Evolutionary conservation across 495 filamentous ascomycete species (phyloP).

Genomic region (Lasiosphaeria hispida): DNA sequence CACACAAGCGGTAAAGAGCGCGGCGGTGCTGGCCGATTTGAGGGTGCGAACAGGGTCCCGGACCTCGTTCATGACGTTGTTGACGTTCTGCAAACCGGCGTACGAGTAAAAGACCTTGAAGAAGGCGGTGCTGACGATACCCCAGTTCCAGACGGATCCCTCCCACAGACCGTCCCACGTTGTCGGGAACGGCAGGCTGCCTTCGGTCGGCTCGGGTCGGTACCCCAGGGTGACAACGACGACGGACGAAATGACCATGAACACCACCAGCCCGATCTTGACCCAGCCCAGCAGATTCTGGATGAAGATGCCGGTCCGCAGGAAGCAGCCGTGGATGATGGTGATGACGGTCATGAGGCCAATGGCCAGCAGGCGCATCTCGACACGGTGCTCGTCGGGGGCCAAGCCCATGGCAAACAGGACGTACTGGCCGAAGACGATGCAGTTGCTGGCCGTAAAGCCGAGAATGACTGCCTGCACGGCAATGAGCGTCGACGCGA

Average conservation of each 20-base stretch:
- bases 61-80: constrained; percentile 77
- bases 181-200: constrained; percentile 10
- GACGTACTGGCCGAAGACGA: constrained; percentile 69
- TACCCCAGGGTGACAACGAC: constrained; percentile 48
- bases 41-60: constrained; percentile 66
- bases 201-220: constrained; percentile 14
- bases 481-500: constrained; percentile 66
- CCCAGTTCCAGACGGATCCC: constrained; percentile 56
- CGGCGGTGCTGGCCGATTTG: constrained; percentile 59
- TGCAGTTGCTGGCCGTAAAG: constrained; percentile 67
- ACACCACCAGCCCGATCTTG: constrained; percentile 63
- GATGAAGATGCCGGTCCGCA: constrained; percentile 61
- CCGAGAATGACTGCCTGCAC: constrained; percentile 67
- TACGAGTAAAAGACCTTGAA: constrained; percentile 77
- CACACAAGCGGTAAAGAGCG: constrained; percentile 57
- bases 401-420: constrained; percentile 55
- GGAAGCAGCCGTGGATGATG: constrained; percentile 59
- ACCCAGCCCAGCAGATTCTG: constrained; percentile 65
- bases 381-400: constrained; percentile 40
- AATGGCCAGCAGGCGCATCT: constrained; percentile 60
- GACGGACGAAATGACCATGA: constrained; percentile 61
- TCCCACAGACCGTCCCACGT: constrained; percentile 47
- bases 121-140: constrained; percentile 57
- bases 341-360: constrained; percentile 59
- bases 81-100: constrained; percentile 63